Evolutionary conservation across 1,284 basidiomycete genomes (phyloP).

Genomic region (Marasmius tenuissimus): DNA sequence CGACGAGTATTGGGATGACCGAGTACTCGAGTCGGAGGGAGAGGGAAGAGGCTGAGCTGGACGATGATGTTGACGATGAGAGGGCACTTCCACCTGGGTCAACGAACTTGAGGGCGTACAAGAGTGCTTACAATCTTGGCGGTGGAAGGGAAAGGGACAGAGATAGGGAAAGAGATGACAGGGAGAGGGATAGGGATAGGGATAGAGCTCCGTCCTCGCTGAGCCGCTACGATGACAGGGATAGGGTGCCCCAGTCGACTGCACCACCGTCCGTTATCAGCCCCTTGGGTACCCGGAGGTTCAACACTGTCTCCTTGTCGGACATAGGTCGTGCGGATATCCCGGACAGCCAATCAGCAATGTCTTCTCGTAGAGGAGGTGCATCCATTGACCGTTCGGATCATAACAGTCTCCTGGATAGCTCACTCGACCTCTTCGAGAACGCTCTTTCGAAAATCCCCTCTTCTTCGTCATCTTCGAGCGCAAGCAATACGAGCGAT

Average conservation of each 20-base stretch:
- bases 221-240: not conserved
- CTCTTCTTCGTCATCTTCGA: constrained; percentile 38
- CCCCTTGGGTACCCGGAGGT: constrained; percentile 26
- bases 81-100: constrained; percentile 15
- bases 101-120: constrained; percentile 25
- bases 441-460: constrained; percentile 54
- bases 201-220: constrained; percentile 21
- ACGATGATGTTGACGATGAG: constrained; percentile 3
- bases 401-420: constrained; percentile 66
- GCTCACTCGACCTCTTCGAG: constrained; percentile 71
- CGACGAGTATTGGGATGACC: not conserved
- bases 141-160: constrained; percentile 20
- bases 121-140: constrained; percentile 24
- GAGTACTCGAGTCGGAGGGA: not conserved
- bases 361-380: not conserved
- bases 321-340: not conserved
- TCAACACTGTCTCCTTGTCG: not conserved
- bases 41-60: constrained; percentile 5
- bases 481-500: constrained; percentile 44
- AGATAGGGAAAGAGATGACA: constrained; percentile 17
- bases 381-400: constrained; percentile 40
- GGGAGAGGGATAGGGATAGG: constrained; percentile 18
- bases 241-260: not conserved
- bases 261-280: constrained; percentile 17
- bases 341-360: constrained; percentile 11